Percentiles rank a stretch among this genome's conserved stretches.
These are phyloP conservation scores for Exophiala mesophila DNA, from an alignment of 2,329 filamentous ascomycete species.

Conservation along the genomic window DNA sequence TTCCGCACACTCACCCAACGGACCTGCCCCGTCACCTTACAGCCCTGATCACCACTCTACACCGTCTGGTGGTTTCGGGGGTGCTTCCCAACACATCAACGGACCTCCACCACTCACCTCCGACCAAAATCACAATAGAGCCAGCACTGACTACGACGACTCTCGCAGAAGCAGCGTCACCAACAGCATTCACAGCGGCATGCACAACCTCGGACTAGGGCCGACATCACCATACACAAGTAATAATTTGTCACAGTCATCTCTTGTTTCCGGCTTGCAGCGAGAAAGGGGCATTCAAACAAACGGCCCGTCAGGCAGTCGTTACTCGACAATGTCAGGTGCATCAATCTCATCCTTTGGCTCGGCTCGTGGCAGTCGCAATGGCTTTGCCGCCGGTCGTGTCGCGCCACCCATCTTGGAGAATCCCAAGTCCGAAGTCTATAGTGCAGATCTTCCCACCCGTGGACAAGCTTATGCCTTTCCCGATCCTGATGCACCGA, in stretches of 20 bases:
- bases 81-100: constrained; percentile 36
- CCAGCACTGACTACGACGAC: constrained; percentile 40
- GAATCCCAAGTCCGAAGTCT: constrained; percentile 47
- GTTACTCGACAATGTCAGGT: constrained; percentile 34
- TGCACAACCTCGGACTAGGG: constrained; percentile 44
- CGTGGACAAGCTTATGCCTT: constrained; percentile 49
- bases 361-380: constrained; percentile 32
- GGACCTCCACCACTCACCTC: constrained; percentile 54
- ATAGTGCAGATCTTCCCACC: constrained; percentile 46
- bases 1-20: constrained; percentile 43
- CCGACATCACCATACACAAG: constrained; percentile 42
- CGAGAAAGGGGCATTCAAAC: constrained; percentile 39
- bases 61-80: constrained; percentile 36
- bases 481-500: constrained; percentile 42
- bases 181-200: constrained; percentile 47
- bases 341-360: constrained; percentile 40
- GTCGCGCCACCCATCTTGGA: constrained; percentile 46
- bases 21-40: constrained; percentile 39
- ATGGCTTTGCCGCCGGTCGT: constrained; percentile 42
- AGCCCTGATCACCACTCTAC: constrained; percentile 37
- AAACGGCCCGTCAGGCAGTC: constrained; percentile 35
- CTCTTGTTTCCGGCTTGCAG: constrained; percentile 41
- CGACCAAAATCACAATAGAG: constrained; percentile 45
- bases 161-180: constrained; percentile 47
- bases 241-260: constrained; percentile 40